Conservation (phyloP, 2,329 filamentous ascomycete genomes). For the Alternaria viburni region DNA sequence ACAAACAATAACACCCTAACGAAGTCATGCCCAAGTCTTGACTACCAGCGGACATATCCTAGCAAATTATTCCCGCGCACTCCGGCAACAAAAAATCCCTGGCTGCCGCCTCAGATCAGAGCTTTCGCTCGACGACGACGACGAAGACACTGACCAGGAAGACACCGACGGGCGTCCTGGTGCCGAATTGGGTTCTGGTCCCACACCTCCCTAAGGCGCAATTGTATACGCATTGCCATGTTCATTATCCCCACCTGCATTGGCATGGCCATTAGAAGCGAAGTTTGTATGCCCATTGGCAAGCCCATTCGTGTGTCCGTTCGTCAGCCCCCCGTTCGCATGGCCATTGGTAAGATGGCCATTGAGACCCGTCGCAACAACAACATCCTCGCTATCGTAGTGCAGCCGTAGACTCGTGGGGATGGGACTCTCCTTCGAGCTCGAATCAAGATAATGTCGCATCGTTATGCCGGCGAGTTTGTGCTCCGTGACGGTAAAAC, state of each 20-base stretch:
- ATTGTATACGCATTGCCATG: constrained; percentile 23
- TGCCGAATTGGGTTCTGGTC: neutral
- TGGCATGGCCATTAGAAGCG: constrained; percentile 16
- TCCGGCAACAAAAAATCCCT: neutral
- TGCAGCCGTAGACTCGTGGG: constrained; percentile 34
- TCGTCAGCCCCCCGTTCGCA: constrained; percentile 3
- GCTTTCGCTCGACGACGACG: neutral
- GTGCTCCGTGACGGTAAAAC: constrained; percentile 53
- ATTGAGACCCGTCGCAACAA: neutral
- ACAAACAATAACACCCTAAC: neutral
- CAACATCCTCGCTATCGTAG: constrained; percentile 30
- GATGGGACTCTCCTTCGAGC: constrained; percentile 54
- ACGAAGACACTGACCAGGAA: neutral
- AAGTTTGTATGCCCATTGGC: constrained; percentile 7
- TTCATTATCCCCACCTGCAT: constrained; percentile 15
- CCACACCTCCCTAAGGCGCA: constrained; percentile 13
- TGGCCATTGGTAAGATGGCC: constrained; percentile 1
- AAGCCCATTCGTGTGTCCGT: neutral
- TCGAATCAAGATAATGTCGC: constrained; percentile 57
- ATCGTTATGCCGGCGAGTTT: constrained; percentile 57
- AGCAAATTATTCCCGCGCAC: neutral
- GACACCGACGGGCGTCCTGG: neutral
- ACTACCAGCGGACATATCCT: neutral
- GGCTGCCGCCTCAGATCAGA: neutral
- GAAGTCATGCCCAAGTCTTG: neutral